Evolutionary conservation across 345 rosid species (phyloP), one percentile per base, ranked within the genome.

Genomic region (Raphanus sativus): DNA sequence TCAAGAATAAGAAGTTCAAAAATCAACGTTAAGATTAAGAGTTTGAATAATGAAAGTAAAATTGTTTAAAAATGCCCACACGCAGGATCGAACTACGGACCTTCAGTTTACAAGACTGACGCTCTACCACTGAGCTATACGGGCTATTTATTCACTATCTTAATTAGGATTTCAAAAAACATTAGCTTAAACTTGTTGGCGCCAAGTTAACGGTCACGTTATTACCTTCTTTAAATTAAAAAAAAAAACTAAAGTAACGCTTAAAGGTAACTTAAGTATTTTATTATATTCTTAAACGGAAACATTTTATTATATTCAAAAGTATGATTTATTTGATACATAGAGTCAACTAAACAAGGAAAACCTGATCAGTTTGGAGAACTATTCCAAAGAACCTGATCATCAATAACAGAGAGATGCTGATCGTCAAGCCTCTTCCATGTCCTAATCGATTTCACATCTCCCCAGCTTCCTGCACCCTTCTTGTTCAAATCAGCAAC

Each of bases 381-480:
- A 6, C 21, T 50, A 21, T 15, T 50, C 56, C 56, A 50, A 50
- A 50, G 56, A 50, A 50, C 56, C 69, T 26, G 70, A 70, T 17
- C 52, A 61, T 91, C 95, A 42, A 86, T 71, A 55, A 76, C 82
- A 63, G 98, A 85, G 45, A 92, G 88, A 65, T 76, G 48, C 65
- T 67, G 45, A 87, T 92, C 95, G 83, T 95, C 99, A 69, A 92
- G 92, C 70, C 91, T 90, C 81, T 94, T 94, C 97, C 97, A 92
- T 32, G 98, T 89, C 83, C 85, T 88, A 79, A 94, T 86, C 0
- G 93, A 87, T 85, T 95, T 87, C 42, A 89, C 94, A 45, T 65
- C 83, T 16, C 89, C 97, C 98, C 98, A 88, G 0, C 58, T 80
- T 24, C 84, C 89, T 24, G 78, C 28, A 40, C 74, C 75, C 7